A percentile compares a stretch with the other conserved stretches of the same genome.
These are phyloP conservation scores for Xylariaceae sp. DNA, from an alignment of 2,329 filamentous ascomycete genomes.

Conservation along the genomic window DNA sequence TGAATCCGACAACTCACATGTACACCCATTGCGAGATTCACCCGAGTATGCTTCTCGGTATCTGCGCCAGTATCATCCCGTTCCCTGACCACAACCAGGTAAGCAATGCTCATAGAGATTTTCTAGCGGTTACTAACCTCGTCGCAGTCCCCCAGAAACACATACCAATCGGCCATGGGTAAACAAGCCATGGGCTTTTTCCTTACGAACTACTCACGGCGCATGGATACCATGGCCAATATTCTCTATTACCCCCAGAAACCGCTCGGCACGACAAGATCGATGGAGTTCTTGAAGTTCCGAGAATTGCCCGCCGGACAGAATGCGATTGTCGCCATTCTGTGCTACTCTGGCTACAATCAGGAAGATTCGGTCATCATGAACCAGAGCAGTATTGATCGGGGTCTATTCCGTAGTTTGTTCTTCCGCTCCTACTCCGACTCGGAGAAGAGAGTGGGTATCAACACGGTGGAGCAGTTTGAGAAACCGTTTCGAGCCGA, in stretches of 20 bases:
- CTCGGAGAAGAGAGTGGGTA: constrained; percentile 91
- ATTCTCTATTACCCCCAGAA: constrained; percentile 99
- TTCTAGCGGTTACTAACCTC: constrained; percentile 31
- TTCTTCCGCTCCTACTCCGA: constrained; percentile 98
- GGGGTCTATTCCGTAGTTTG: constrained; percentile 91
- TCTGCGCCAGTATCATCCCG: constrained; percentile 98
- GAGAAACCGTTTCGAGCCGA: constrained; percentile 89
- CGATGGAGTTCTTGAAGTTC: constrained; percentile 99
- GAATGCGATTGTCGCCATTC: constrained; percentile 96
- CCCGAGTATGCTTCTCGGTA: constrained; percentile 96
- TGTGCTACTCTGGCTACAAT: constrained; percentile 97
- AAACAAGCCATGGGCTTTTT: constrained; percentile 99
- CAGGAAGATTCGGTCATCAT: constrained; percentile 99
- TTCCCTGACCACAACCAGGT: constrained; percentile 98
- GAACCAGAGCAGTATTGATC: constrained; percentile 99
- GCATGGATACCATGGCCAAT: constrained; percentile 99
- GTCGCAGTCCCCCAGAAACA: constrained; percentile 85
- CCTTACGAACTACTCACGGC: constrained; percentile 90
- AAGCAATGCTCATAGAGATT: constrained; percentile 26
- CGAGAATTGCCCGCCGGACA: constrained; percentile 93
- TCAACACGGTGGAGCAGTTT: constrained; percentile 87
- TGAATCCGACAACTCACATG: constrained; percentile 81
- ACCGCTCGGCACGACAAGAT: constrained; percentile 87
- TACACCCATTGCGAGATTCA: constrained; percentile 99
- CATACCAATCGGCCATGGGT: constrained; percentile 98